phyloP scores from a whole-genome alignment of 2,329 filamentous ascomycete species.

The Fusarium coffeatum region DNA sequence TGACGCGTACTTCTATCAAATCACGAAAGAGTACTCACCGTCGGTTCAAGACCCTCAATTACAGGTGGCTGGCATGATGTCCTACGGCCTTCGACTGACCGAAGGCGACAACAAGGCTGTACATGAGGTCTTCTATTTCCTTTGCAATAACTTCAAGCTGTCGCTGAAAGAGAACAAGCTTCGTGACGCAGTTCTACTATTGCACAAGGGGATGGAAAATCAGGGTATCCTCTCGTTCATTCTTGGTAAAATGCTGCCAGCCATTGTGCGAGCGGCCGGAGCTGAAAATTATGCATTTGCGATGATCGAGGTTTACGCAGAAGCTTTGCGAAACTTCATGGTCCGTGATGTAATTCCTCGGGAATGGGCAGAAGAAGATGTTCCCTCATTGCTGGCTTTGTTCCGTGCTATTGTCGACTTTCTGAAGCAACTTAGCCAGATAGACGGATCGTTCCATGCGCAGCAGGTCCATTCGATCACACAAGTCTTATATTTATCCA shows the following conservation, averaged over 20 bases:
- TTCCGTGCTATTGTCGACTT: slow-evolving; percentile 49
- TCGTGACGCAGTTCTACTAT: slow-evolving; percentile 58
- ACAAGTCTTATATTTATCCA: slow-evolving; percentile 47
- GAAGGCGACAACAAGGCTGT: slow-evolving; percentile 62
- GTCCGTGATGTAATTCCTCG: slow-evolving; percentile 50
- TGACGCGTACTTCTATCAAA: slow-evolving; percentile 67
- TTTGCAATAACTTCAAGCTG: slow-evolving; percentile 68
- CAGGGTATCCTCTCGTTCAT: slow-evolving; percentile 59
- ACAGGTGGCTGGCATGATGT: slow-evolving; percentile 65
- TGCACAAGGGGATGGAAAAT: slow-evolving; percentile 63
- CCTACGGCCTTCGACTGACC: slow-evolving; percentile 65
- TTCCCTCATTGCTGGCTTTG: slow-evolving; percentile 50
- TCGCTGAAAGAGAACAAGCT: slow-evolving; percentile 63
- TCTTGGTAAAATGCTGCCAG: slow-evolving; percentile 65
- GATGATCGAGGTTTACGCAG: slow-evolving; percentile 63
- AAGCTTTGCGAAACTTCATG: slow-evolving; percentile 56
- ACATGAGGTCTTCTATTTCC: slow-evolving; percentile 66
- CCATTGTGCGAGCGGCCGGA: slow-evolving; percentile 58
- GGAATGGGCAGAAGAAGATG: slow-evolving; percentile 52
- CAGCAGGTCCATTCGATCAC: slow-evolving; percentile 46
- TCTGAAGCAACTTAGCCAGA: slow-evolving; percentile 43
- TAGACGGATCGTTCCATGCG: slow-evolving; percentile 31
- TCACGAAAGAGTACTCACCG: slow-evolving; percentile 67
- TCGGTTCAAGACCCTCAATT: slow-evolving; percentile 66
- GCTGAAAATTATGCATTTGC: slow-evolving; percentile 56